Percentiles rank a stretch among this genome's conserved stretches.
Conservation (phyloP, 805 yeast genomes). For the Pichia occidentalis region DNA sequence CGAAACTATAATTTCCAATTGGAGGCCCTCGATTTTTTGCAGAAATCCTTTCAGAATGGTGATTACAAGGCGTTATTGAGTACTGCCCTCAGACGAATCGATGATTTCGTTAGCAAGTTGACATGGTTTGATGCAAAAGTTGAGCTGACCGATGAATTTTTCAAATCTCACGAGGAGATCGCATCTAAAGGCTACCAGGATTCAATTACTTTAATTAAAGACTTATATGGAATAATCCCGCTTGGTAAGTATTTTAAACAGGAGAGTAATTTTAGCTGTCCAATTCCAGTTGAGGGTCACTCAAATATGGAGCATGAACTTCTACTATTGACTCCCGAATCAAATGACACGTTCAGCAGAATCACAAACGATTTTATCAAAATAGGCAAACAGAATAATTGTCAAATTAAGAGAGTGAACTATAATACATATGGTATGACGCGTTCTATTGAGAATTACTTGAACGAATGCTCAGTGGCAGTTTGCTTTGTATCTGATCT, state of each 20-base stretch:
- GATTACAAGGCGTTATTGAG: slow-evolving; percentile 36
- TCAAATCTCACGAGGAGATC: slow-evolving; percentile 37
- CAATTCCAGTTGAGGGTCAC: no score
- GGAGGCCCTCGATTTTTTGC: slow-evolving; percentile 43
- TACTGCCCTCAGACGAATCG: slow-evolving; percentile 38
- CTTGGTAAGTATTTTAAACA: slow-evolving; percentile 35
- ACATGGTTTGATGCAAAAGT: slow-evolving; percentile 36
- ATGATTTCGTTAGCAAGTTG: slow-evolving; percentile 36
- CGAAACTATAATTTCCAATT: slow-evolving; percentile 46
- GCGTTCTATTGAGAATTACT: slow-evolving; percentile 36
- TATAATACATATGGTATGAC: slow-evolving; percentile 54
- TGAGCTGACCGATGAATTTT: slow-evolving; percentile 26
- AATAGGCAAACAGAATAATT: slow-evolving; percentile 22
- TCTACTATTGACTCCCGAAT: slow-evolving; percentile 25
- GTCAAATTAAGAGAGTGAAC: slow-evolving; percentile 49
- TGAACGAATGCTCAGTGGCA: neutral
- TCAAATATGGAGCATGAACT: no score
- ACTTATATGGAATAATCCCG: slow-evolving; percentile 44
- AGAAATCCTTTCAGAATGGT: slow-evolving; percentile 29
- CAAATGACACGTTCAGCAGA: neutral
- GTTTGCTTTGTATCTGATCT: slow-evolving; percentile 39
- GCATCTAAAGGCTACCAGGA: slow-evolving; percentile 41
- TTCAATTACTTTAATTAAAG: slow-evolving; percentile 50
- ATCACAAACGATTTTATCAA: neutral
- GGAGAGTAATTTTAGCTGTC: no score